Conservation (phyloP, 345 rosid genomes). For the Salix purpurea region DNA sequence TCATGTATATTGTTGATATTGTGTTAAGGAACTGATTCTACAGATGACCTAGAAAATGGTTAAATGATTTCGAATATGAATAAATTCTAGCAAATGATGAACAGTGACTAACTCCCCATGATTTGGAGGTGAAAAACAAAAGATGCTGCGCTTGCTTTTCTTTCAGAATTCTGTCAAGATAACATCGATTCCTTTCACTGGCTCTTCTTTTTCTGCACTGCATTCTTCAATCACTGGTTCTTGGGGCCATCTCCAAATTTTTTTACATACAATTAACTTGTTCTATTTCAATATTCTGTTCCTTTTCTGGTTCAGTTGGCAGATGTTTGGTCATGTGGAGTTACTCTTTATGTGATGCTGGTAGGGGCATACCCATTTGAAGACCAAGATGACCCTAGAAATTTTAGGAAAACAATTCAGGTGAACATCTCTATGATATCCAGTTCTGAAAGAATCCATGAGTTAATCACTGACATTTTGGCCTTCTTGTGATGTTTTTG, state of each 20-base stretch:
- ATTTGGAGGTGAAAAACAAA: neutral
- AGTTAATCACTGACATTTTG: neutral
- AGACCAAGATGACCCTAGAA: conserved; percentile 79
- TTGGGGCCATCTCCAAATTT: neutral
- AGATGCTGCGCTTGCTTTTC: neutral
- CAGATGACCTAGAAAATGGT: neutral
- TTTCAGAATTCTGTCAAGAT: neutral
- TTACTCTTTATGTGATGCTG: conserved; percentile 88
- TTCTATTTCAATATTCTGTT: no score
- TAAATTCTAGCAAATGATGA: neutral
- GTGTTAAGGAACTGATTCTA: neutral
- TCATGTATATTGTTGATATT: no score
- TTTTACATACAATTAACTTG: neutral
- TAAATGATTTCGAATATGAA: neutral
- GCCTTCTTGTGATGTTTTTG: conserved; percentile 16
- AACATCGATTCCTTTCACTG: neutral
- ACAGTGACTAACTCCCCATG: neutral
- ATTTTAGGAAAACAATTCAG: conserved; percentile 90
- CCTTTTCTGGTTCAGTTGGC: conserved; percentile 50
- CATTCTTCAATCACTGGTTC: neutral
- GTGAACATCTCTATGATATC: conserved; percentile 24
- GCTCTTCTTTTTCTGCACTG: neutral
- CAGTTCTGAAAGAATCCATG: neutral
- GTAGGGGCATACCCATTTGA: conserved; percentile 96
- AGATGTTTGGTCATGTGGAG: conserved; percentile 98